Percentiles rank a stretch among this genome's conserved stretches.
Evolutionary conservation across 2,329 filamentous ascomycete species (phyloP).

Genomic region (Colletotrichum spaethianum): DNA sequence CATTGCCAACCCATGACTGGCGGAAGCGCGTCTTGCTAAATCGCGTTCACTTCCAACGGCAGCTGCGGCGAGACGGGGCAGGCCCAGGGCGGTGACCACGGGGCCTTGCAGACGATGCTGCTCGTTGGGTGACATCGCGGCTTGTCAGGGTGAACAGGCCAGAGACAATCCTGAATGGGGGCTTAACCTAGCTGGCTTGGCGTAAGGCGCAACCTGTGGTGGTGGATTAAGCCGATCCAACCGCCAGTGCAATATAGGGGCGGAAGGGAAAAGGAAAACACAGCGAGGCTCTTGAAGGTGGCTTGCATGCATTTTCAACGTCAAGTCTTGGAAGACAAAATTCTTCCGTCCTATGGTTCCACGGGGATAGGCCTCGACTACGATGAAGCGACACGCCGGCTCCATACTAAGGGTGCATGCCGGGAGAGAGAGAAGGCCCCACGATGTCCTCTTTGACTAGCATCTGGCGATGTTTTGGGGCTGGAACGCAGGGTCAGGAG

Average conservation of each 20-base stretch:
- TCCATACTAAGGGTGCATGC: background rate
- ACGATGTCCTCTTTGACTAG: background rate
- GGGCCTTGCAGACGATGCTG: slow-evolving; percentile 21
- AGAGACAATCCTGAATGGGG: background rate
- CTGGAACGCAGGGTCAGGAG: background rate
- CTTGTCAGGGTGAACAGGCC: background rate
- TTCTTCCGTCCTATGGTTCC: slow-evolving; percentile 17
- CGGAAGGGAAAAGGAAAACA: background rate
- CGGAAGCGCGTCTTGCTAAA: background rate
- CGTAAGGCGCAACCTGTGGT: background rate
- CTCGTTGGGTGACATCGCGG: slow-evolving; percentile 24
- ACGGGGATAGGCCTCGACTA: background rate
- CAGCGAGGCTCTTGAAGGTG: slow-evolving; percentile 15
- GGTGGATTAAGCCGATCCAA: background rate
- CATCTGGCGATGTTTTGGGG: background rate
- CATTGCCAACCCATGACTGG: background rate
- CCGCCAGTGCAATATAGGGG: background rate
- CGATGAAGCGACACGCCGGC: background rate
- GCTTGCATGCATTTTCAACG: slow-evolving; percentile 10
- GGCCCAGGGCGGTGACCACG: background rate
- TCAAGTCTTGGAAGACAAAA: slow-evolving; percentile 6
- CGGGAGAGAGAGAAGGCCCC: background rate
- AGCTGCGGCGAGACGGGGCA: slow-evolving; percentile 7
- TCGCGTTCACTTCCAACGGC: background rate
- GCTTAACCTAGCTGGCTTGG: slow-evolving; percentile 11